Evolutionary conservation across 2,329 filamentous ascomycete genomes (phyloP), one percentile per base, ranked within the genome.

Genomic region (Diaporthe sp.): DNA sequence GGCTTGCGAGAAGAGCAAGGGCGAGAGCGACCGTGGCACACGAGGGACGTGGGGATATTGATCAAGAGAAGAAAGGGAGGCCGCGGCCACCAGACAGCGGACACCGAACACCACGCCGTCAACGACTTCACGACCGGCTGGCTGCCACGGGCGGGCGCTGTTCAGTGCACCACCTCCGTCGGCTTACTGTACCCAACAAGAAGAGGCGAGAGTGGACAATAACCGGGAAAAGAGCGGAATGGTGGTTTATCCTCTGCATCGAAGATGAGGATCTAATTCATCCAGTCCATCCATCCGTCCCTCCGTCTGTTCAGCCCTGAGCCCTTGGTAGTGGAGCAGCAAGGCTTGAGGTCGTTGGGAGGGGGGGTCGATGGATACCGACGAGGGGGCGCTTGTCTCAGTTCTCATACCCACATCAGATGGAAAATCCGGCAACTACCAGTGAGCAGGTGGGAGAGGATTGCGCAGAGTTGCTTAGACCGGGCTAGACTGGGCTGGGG

Each of bases 381-480:
- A 65, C 65, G 67, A 74, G 57, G 67, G 65, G 67, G 58, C 68
- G 53, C 73, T 57, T 77, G 75, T 77, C 75, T 77, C 75, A 77
- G 62, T 67, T 75, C 58, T 71, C 62, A 68, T 68, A 44, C 65
- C 67, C 67, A 71, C 53, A 69, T 65, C 74, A 68, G 75, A 73
- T 67, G 72, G 55, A 70, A 73, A 65, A n/a, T 65, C n/a, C 44
- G 61, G 58, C 55, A 65, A 42, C 73, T 75, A 75, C 74, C 51
- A 73, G 28, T 46, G 62, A 51, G 53, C 69, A 58, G 31, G 46
- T 46, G 19, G 57, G 61, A 65, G 75, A 75, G 73, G 53, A 42
- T 44, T 53, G 70, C 49, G 44, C 58, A 53, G 13, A 65, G 37
- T 65, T 51, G 34, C 61, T 53, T n/a, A 57, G 46, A 49, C 71